Evolutionary conservation across 768 basidiomycete genomes (phyloP).

Genomic region (Nidularia pulvinata): DNA sequence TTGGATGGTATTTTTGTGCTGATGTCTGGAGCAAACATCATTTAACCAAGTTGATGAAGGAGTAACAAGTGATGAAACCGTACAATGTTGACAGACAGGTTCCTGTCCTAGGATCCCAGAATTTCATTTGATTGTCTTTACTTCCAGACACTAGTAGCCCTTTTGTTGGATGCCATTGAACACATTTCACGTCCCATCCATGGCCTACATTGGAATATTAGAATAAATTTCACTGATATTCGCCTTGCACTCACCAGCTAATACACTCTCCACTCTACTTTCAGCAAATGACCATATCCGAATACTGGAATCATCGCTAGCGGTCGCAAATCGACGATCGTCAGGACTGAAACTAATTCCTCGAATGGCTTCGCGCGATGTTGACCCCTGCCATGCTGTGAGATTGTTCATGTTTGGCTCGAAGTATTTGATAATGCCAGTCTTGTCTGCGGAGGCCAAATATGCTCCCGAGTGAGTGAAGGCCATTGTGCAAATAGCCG

Average conservation of each 20-base stretch:
- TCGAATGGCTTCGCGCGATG: conserved; percentile 86
- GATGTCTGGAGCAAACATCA: conserved; percentile 64
- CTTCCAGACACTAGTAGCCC: conserved; percentile 94
- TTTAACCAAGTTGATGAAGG: background rate
- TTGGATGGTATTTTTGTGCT: conserved; percentile 97
- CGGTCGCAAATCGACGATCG: conserved; percentile 90
- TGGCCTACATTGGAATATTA: conserved; percentile 76
- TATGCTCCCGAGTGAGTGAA: conserved; percentile 96
- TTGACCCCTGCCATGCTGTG: conserved; percentile 89
- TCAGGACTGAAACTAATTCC: conserved; percentile 92
- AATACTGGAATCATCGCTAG: conserved; percentile 94
- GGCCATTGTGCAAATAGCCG: conserved; percentile 84
- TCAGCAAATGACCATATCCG: conserved; percentile 96
- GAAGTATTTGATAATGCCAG: conserved; percentile 97
- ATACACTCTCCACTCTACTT: conserved; percentile 82
- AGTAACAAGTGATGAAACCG: conserved; percentile 17
- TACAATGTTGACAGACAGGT: conserved; percentile 91
- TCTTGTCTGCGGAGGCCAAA: conserved; percentile 91
- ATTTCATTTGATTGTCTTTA: conserved; percentile 98
- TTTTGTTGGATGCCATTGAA: conserved; percentile 98
- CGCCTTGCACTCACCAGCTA: conserved; percentile 81
- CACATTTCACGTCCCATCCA: conserved; percentile 98
- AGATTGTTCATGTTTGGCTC: conserved; percentile 99
- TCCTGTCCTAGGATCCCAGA: conserved; percentile 97
- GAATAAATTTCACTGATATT: background rate